Evolutionary conservation across 2,329 filamentous ascomycete genomes (phyloP), one percentile per base, ranked within the genome.

Genomic region (Calonectria pseudoturangicola): DNA sequence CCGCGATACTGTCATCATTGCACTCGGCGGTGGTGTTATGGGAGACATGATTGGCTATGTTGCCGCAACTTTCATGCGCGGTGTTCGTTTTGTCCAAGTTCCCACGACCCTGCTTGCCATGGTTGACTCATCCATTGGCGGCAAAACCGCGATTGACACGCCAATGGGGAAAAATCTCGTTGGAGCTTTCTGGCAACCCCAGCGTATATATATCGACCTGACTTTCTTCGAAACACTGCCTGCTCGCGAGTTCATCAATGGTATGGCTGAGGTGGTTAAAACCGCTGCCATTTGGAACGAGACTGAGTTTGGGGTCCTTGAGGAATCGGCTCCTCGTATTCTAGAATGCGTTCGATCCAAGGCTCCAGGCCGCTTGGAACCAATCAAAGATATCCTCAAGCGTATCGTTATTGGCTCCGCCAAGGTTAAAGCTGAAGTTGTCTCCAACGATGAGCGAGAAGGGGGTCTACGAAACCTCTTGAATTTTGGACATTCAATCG

Each of bases 31-130:
- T 76, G 97, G 97, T 71, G 97, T 99, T 73, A 98, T 99, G 84
- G 97, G 97, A 39, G 97, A 99, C 84, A 94, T 99, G 93, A 96
- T 98, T 75, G 97, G 97, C 66, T 99, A 98, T 83, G 95, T 98
- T 65, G 97, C 97, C 27, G 95, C 97, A 47, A 99, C 97, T 45
- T 99, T 98, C 86, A 99, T 99, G 97, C 93, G 97, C 78, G 97
- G 97, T 69, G 93, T 99, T 74, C 94, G 94, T 77, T 98, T 98
- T 83, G 95, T 98, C 50, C 97, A 99, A 85, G 96, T 99, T 58
- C 97, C 97, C 1, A 99, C 97, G 12, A 98, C 96, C 0, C 88
- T 99, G 70, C 89, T 99, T 66, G 92, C 97, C 75, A 99, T 99
- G 97, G 97, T 99, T 50, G 97, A 99, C 85, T 98, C 96, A 56